Evolutionary conservation across 2,329 filamentous ascomycete genomes (phyloP), one percentile per base, ranked within the genome.

Genomic region (Lasiodiplodia citricola): DNA sequence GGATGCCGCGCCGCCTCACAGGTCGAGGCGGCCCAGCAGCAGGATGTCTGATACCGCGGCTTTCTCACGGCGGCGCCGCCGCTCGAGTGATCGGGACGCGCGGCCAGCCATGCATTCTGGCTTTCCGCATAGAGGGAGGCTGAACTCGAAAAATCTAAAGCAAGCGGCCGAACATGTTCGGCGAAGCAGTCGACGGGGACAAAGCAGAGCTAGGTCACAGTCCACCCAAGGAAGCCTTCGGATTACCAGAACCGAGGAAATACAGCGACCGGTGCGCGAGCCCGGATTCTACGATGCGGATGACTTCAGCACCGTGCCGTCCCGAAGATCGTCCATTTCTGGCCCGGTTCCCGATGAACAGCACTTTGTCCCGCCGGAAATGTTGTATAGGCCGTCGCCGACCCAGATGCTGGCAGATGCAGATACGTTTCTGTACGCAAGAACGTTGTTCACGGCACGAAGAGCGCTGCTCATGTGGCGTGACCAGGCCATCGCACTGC

Each of bases 331-430:
- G 13, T 67, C 68, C 16, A 60, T 69, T 16, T 28, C 47, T 8
- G 64, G 64, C 2, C 68, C 62, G n/a, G 44, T 16, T 7, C 60
- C 64, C 1, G 55, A 66, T 25, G 44, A 16, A 13, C 66, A 73
- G 10, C 74, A 73, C 23, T 77, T 74, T 52, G 70, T 73, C 10
- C 68, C 70, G 4, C 75, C 73, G 8, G 67, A 67, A 50, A 78
- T 84, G 71, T 75, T 83, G 16, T 85, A 84, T 69, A 80, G 80
- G 55, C 85, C 83, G 10, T 84, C 84, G 16, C 79, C 86, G 56
- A 85, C 84, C 8, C 83, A 85, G 70, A 75, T 87, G 72, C 75
- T 84, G 60, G 80, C 82, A 37, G 84, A 87, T 75, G 85, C 84
- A 16, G 84, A 83, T 44, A 83, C 79, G 10, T 84, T 84, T 70